phyloP scores from a whole-genome alignment of 176 grass and related monocot genomes.

The Ensete ventricosum region DNA sequence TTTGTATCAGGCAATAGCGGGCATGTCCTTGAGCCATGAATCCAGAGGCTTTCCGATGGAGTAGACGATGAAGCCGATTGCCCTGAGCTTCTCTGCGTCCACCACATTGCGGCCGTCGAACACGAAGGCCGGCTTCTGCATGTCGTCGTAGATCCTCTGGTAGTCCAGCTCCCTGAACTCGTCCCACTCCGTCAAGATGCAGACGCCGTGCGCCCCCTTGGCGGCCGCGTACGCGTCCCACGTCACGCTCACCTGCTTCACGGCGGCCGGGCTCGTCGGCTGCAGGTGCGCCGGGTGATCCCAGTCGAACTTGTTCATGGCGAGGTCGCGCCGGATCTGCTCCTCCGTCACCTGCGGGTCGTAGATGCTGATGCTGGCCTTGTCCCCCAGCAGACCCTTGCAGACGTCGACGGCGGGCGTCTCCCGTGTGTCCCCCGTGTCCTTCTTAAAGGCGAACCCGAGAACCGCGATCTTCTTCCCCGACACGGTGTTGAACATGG shows the following conservation, averaged over 20 bases:
- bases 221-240: constrained; percentile 53
- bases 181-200: constrained; percentile 61
- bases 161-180: constrained; percentile 55
- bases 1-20: constrained; percentile 35
- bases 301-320: constrained; percentile 68
- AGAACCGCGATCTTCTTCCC: constrained; percentile 63
- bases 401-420: constrained; percentile 56
- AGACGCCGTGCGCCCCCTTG: constrained; percentile 48
- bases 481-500: constrained; percentile 63
- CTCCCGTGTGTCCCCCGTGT: constrained; percentile 54
- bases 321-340: constrained; percentile 52
- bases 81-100: constrained; percentile 34
- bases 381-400: constrained; percentile 54
- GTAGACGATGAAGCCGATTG: constrained; percentile 53
- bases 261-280: constrained; percentile 39
- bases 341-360: constrained; percentile 58
- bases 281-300: constrained; percentile 57
- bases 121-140: constrained; percentile 55
- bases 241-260: constrained; percentile 43
- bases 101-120: constrained; percentile 52
- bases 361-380: constrained; percentile 55
- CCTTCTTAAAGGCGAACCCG: constrained; percentile 60
- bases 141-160: constrained; percentile 49
- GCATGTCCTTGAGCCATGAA: constrained; percentile 59
- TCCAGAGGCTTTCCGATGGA: constrained; percentile 58